Percentiles rank a stretch among this genome's conserved stretches.
phyloP scores from a whole-genome alignment of 345 rosid species.

The Raphanus raphanistrum region DNA sequence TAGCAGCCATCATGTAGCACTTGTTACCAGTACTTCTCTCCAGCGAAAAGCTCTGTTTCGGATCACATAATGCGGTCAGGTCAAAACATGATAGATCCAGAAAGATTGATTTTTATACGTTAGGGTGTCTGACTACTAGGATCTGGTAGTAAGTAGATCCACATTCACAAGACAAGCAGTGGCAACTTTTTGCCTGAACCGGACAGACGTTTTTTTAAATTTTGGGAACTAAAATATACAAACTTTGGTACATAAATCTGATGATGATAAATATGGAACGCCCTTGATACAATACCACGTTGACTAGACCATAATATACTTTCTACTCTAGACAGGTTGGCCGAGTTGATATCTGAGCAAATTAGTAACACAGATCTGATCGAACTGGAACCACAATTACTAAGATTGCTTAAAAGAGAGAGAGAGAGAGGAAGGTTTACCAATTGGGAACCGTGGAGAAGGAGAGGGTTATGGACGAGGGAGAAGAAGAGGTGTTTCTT shows the following conservation, averaged over 20 bases:
- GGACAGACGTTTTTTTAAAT: not conserved
- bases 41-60: conserved; percentile 56
- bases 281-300: not conserved
- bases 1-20: conserved; percentile 60
- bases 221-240: not conserved
- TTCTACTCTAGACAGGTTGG: not conserved
- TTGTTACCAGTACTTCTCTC: conserved; percentile 63
- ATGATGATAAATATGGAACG: not conserved
- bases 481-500: not conserved
- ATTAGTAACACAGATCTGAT: not conserved
- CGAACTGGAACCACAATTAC: not conserved
- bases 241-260: not conserved
- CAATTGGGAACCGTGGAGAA: conserved; percentile 42
- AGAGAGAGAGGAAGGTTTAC: conserved; percentile 25
- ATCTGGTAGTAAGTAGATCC: not conserved
- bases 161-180: not conserved
- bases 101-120: not conserved
- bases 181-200: not conserved
- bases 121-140: not conserved
- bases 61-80: not conserved
- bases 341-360: not conserved
- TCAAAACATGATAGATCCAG: not conserved
- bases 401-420: not conserved
- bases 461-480: conserved; percentile 50
- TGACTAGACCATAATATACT: not conserved